A percentile compares a stretch with the other conserved stretches of the same genome.
Conservation (phyloP, 495 filamentous ascomycete genomes). For the Annulohypoxylon maeteangense region DNA sequence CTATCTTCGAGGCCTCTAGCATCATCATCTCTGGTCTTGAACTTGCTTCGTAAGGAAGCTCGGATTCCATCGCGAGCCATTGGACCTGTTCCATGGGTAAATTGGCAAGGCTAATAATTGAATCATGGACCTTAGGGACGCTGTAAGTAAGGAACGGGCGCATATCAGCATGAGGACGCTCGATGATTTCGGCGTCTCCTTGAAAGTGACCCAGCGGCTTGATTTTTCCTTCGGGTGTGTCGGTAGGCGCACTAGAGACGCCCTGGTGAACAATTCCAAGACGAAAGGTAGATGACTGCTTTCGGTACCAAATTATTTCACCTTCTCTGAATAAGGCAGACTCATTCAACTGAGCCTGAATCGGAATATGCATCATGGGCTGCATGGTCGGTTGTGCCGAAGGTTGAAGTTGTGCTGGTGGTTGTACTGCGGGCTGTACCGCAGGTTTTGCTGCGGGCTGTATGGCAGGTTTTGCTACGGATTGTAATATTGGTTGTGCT, state of each 20-base stretch:
- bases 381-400: neutral
- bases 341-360: conserved; percentile 37
- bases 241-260: conserved; percentile 30
- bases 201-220: conserved; percentile 35
- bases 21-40: conserved; percentile 46
- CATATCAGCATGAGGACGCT: conserved; percentile 51
- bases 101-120: conserved; percentile 24
- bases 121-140: conserved; percentile 51
- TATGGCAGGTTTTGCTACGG: neutral
- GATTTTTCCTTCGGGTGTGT: conserved; percentile 22
- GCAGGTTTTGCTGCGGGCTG: neutral
- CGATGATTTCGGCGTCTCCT: conserved; percentile 29
- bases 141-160: conserved; percentile 60
- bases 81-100: conserved; percentile 44
- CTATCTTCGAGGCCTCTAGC: conserved; percentile 59
- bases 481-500: neutral
- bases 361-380: neutral
- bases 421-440: neutral
- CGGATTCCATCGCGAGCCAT: conserved; percentile 44
- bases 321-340: conserved; percentile 52
- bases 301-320: conserved; percentile 57
- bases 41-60: conserved; percentile 17
- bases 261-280: conserved; percentile 19
- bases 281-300: conserved; percentile 13
- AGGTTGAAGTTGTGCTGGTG: neutral